A percentile compares a stretch with the other conserved stretches of the same genome.
Evolutionary conservation across 2,329 filamentous ascomycete species (phyloP).

Genomic region (Neoscytalidium dimidiatum): DNA sequence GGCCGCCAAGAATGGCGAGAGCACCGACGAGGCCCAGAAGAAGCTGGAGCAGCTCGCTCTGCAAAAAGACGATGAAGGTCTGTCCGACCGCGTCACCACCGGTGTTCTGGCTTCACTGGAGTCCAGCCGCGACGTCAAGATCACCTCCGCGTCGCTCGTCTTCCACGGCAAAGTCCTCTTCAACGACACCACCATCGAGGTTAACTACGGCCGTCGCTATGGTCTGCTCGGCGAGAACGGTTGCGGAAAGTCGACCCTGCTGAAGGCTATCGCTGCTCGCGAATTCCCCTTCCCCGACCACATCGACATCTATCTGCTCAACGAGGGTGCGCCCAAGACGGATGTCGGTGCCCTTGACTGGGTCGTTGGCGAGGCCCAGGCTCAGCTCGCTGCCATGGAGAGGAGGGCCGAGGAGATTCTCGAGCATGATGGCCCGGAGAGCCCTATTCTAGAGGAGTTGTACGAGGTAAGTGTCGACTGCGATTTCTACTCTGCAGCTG

Average conservation of each 20-base stretch:
- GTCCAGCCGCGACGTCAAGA: conserved; percentile 93
- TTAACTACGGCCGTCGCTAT: conserved; percentile 90
- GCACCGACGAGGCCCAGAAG: conserved; percentile 52
- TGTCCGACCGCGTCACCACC: conserved; percentile 97
- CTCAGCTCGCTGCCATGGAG: conserved; percentile 88
- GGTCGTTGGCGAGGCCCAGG: conserved; percentile 93
- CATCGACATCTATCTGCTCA: conserved; percentile 96
- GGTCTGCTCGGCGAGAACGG: conserved; percentile 98
- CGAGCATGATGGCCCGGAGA: conserved; percentile 90
- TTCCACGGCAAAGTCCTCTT: conserved; percentile 98
- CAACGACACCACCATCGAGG: conserved; percentile 88
- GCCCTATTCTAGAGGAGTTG: conserved; percentile 84
- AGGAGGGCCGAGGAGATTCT: conserved; percentile 85
- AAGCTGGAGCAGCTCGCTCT: conserved; percentile 86
- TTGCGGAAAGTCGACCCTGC: conserved; percentile 96
- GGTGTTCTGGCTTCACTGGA: conserved; percentile 87
- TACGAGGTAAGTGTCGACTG: conserved; percentile 74
- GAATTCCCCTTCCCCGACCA: conserved; percentile 96
- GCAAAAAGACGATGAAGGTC: conserved; percentile 93
- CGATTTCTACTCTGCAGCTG: background rate
- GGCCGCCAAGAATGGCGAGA: conserved; percentile 66
- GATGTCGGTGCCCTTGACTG: conserved; percentile 93
- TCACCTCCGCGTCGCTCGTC: conserved; percentile 87
- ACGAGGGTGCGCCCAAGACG: conserved; percentile 89
- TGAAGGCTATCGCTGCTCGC: conserved; percentile 90